Evolutionary conservation across 140 eudicot genomes (phyloP).

Genomic region (Senecio squalidus): DNA sequence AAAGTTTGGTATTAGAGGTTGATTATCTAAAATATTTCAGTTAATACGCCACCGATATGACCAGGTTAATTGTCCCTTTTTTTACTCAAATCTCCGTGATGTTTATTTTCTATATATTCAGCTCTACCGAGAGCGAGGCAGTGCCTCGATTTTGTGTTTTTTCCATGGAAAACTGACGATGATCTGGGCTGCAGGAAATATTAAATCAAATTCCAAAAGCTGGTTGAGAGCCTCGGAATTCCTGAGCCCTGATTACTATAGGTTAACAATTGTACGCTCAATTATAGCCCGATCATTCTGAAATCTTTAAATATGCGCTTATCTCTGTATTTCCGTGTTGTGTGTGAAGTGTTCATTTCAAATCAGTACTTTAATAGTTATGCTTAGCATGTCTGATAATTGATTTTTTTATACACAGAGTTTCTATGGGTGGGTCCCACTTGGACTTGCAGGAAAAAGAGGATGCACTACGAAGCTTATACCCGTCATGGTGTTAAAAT

Average conservation of each 20-base stretch:
- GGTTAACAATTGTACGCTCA: slow-evolving; percentile 57
- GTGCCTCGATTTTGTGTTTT: slow-evolving; percentile 17
- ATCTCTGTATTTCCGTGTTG: not conserved
- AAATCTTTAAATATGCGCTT: slow-evolving; percentile 4
- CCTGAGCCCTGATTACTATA: slow-evolving; percentile 50
- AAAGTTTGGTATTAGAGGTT: too few species aligned
- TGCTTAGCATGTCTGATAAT: not conserved
- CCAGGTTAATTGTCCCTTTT: not conserved
- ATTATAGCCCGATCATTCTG: slow-evolving; percentile 31
- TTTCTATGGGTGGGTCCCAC: slow-evolving; percentile 66
- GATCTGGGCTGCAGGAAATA: slow-evolving; percentile 80
- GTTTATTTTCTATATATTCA: slow-evolving; percentile 5
- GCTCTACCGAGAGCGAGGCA: slow-evolving; percentile 8
- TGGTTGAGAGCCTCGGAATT: slow-evolving; percentile 84
- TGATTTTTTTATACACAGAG: slow-evolving; percentile 16
- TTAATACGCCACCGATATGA: not conserved
- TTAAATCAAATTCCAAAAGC: slow-evolving; percentile 68
- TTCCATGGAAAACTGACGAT: slow-evolving; percentile 40
- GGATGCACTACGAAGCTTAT: slow-evolving; percentile 68
- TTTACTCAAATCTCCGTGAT: slow-evolving; percentile 1
- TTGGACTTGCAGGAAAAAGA: slow-evolving; percentile 55
- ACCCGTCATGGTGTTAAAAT: slow-evolving; percentile 53
- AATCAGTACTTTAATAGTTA: not conserved
- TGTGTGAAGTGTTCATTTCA: not conserved
- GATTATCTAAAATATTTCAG: too few species aligned